A percentile compares a stretch with the other conserved stretches of the same genome.
phyloP scores from a whole-genome alignment of 371 early-diverging fungal species.

The Mucor ambiguus region DNA sequence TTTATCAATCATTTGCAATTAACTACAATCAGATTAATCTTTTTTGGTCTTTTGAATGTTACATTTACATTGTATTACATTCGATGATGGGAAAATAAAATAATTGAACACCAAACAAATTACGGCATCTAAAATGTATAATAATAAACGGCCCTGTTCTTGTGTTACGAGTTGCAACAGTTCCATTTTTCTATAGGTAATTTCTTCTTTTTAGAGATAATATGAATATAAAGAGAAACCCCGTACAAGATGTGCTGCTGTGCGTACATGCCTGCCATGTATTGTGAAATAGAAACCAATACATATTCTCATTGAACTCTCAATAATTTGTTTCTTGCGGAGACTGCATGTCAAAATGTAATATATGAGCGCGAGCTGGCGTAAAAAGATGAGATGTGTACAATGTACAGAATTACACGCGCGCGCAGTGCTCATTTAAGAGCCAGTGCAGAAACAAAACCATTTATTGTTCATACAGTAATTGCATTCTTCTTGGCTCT shows the following conservation, averaged over 20 bases:
- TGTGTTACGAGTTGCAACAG: not conserved
- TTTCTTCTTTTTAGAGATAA: not conserved
- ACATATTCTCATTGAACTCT: too few species aligned
- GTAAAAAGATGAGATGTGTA: not conserved
- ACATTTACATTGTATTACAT: not conserved
- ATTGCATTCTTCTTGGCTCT: not conserved
- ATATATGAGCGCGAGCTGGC: not conserved
- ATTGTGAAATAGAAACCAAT: not conserved
- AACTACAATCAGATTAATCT: not conserved
- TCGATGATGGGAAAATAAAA: not conserved
- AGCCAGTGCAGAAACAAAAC: constrained; percentile 1
- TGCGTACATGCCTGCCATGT: not conserved
- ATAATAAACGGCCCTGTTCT: not conserved
- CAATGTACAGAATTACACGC: not conserved
- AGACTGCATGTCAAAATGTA: not conserved
- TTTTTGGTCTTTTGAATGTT: not conserved
- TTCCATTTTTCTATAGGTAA: not conserved
- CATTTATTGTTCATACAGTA: not conserved
- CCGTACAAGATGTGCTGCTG: not conserved
- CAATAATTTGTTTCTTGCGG: not conserved
- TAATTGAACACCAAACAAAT: constrained; percentile 1
- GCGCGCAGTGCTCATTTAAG: not conserved
- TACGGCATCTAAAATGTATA: constrained; percentile 1
- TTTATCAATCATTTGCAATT: not conserved
- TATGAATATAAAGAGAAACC: not conserved